Percentiles rank a stretch among this genome's conserved stretches.
phyloP scores from a whole-genome alignment of 2,329 filamentous ascomycete genomes.

The Alternaria viburni region DNA sequence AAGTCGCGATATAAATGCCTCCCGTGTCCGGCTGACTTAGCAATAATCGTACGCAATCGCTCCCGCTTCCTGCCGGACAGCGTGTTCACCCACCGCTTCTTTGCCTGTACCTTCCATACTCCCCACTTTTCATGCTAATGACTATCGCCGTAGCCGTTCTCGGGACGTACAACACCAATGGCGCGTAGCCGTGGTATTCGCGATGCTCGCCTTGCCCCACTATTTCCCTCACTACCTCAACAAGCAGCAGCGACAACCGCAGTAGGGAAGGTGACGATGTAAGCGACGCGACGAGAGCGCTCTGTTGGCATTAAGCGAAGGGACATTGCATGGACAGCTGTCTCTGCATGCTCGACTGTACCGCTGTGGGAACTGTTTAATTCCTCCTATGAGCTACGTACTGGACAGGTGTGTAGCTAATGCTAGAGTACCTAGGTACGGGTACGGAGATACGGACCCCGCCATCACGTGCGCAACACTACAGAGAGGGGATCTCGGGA shows the following conservation, averaged over 20 bases:
- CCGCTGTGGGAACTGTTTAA: not conserved
- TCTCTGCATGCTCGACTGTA: constrained; percentile 9
- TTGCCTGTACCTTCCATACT: constrained; percentile 15
- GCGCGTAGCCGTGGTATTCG: constrained; percentile 8
- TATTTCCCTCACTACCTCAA: constrained; percentile 26
- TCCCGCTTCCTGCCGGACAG: constrained; percentile 36
- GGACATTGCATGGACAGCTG: constrained; percentile 13
- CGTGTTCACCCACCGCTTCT: constrained; percentile 41
- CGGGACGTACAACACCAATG: constrained; percentile 29
- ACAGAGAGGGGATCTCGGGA: not conserved
- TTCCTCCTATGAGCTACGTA: not conserved
- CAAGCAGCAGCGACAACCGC: constrained; percentile 26
- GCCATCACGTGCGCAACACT: constrained; percentile 3
- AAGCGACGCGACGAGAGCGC: constrained; percentile 17
- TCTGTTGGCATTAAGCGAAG: not conserved
- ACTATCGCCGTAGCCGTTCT: constrained; percentile 18
- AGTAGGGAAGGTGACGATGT: constrained; percentile 22
- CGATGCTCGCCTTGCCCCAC: constrained; percentile 28
- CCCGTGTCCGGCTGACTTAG: constrained; percentile 25
- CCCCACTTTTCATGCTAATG: constrained; percentile 34
- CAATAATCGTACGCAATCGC: constrained; percentile 23
- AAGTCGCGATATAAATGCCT: constrained; percentile 27
- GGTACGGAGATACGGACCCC: not conserved
- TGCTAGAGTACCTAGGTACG: not conserved
- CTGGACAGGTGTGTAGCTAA: not conserved